These are phyloP conservation scores for Ophiocordyceps camponoti-rufipedis DNA, from an alignment of 2,329 filamentous ascomycete genomes.

Conservation along the genomic window DNA sequence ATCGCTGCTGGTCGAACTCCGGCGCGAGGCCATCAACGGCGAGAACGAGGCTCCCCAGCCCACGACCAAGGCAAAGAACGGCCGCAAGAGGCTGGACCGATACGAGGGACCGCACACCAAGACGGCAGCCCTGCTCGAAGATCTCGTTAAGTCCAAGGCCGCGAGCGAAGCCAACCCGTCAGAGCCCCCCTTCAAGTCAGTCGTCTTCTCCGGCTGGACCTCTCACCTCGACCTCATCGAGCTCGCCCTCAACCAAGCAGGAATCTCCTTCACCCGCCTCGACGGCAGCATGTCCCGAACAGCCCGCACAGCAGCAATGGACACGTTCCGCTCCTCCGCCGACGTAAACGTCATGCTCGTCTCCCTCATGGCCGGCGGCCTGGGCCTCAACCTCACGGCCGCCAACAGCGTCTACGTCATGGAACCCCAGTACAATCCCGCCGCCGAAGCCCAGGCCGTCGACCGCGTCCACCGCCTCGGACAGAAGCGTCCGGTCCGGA, in stretches of 20 bases:
- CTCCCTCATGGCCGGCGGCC: constrained; percentile 78
- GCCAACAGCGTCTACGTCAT: constrained; percentile 86
- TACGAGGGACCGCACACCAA: constrained; percentile 88
- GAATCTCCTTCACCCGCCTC: constrained; percentile 59
- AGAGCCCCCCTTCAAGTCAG: constrained; percentile 70
- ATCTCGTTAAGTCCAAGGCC: constrained; percentile 45
- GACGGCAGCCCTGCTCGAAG: constrained; percentile 63
- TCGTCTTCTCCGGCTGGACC: constrained; percentile 95
- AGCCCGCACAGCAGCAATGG: constrained; percentile 57
- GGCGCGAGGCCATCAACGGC: constrained; percentile 36
- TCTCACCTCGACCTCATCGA: constrained; percentile 85
- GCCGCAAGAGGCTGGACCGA: constrained; percentile 38
- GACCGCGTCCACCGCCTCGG: constrained; percentile 85
- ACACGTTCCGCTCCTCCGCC: constrained; percentile 56
- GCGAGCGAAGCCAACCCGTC: constrained; percentile 42
- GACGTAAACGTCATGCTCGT: constrained; percentile 67
- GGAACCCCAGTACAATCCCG: constrained; percentile 96
- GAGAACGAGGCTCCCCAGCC: constrained; percentile 33
- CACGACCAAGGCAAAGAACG: constrained; percentile 13
- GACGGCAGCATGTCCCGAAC: constrained; percentile 75
- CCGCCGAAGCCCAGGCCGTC: constrained; percentile 82
- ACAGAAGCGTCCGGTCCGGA: constrained; percentile 76
- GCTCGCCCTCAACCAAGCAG: constrained; percentile 49
- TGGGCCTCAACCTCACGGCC: constrained; percentile 78
- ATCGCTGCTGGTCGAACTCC: constrained; percentile 49